Evolutionary conservation across 768 basidiomycete genomes (phyloP), one percentile per base, ranked within the genome.

Genomic region (Galerina marginata): DNA sequence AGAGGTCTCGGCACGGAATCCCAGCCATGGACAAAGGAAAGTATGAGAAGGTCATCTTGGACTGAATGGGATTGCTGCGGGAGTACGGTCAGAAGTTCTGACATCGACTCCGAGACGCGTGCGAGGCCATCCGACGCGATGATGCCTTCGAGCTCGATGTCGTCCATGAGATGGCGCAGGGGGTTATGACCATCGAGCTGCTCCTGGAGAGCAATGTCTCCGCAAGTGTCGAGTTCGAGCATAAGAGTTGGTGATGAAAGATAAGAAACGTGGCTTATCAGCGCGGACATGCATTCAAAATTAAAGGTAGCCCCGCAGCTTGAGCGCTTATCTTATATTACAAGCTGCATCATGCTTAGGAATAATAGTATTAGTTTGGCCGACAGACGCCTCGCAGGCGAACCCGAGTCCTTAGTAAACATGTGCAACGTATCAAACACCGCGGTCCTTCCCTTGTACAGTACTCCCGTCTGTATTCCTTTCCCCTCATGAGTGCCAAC

Each of bases 31-130:
- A 69, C 62, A 60, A 81, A 81, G 25, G 79, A 74, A 50, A 89
- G 74, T 6, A 74, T 73, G 64, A 86, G 73, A 9, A 80, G 74
- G 56, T 86, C 77, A 52, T 83, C 76, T 58, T 71, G 74, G 43
- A 84, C 69, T 11, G 86, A 85, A 55, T 77, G 80, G 26, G 77
- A 76, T 70, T 89, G 89, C 37, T 74, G 67, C 2, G 89, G 89
- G 36, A 88, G 74, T 49, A 86, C 68, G 46, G 67, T 70, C 53
- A 71, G 62, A 58, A 73, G 70, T 51, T 75, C 71, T 36, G 73
- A 72, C 26, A 38, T 58, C 5, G 73, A 74, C 20, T 63, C 64
- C 12, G 68, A 70, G 3, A 71, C 51, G 45, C 71, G 63, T 52
- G 64, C 63, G 20, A 69, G 60, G 2, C 69, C 70, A 23, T 71